Conservation (phyloP, 1,284 basidiomycete genomes). For the Schizopora paradoxa region DNA sequence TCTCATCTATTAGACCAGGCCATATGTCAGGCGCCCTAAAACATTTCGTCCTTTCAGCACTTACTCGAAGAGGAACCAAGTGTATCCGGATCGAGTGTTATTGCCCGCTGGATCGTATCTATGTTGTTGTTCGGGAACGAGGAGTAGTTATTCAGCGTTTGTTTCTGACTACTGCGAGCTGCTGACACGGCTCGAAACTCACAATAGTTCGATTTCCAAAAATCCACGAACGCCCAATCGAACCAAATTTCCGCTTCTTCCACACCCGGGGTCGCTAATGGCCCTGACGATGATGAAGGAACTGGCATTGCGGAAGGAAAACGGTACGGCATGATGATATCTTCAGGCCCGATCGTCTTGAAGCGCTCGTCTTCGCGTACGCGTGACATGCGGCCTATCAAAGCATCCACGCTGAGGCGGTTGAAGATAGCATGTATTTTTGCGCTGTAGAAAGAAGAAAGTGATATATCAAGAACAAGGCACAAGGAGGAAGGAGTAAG, state of each 20-base stretch:
- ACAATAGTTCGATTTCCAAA: conserved; percentile 98
- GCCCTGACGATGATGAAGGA: conserved; percentile 27
- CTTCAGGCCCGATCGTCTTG: conserved; percentile 82
- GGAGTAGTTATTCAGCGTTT: no score
- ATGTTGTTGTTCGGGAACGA: conserved; percentile 1
- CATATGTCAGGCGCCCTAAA: conserved; percentile 6
- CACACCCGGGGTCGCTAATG: conserved; percentile 33
- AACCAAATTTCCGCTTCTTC: conserved; percentile 91
- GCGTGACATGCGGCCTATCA: conserved; percentile 82
- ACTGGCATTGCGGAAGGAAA: conserved; percentile 32
- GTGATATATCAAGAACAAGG: not conserved
- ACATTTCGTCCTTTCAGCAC: conserved; percentile 16
- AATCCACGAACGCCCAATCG: conserved; percentile 98
- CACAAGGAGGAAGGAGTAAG: conserved; percentile 7
- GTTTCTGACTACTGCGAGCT: not conserved
- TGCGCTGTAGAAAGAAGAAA: conserved; percentile 39
- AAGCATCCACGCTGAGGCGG: conserved; percentile 80
- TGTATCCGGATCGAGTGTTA: conserved; percentile 60
- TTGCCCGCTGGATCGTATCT: conserved; percentile 69
- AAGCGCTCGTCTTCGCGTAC: conserved; percentile 90
- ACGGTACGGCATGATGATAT: conserved; percentile 50
- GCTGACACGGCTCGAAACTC: conserved; percentile 29
- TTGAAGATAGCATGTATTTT: conserved; percentile 86
- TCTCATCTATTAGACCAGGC: conserved; percentile 50
- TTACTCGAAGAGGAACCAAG: conserved; percentile 52